Percentiles rank a stretch among this genome's conserved stretches.
Conservation (phyloP, 2,329 filamentous ascomycete species). For the Stachybotrys elegans region DNA sequence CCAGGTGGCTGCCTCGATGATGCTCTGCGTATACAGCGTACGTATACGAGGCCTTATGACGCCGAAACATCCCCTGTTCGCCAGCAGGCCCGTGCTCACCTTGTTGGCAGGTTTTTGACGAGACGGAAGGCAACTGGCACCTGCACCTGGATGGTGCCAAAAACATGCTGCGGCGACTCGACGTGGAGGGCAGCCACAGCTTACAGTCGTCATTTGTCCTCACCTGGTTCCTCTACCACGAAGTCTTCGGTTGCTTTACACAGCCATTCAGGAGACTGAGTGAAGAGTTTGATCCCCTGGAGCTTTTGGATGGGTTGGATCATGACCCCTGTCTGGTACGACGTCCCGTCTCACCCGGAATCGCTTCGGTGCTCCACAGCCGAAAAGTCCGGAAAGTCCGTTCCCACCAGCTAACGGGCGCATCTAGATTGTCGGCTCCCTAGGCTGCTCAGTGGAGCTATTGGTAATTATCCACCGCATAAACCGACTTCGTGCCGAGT, state of each 20-base stretch:
- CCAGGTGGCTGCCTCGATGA: constrained; percentile 43
- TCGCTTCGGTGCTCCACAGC: no score
- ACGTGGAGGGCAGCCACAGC: constrained; percentile 13
- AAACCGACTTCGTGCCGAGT: constrained; percentile 27
- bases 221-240: constrained; percentile 43
- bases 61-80: neutral
- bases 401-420: neutral
- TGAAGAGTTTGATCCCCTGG: neutral
- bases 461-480: constrained; percentile 37
- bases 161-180: constrained; percentile 23
- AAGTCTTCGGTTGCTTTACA: constrained; percentile 39
- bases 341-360: accelerated
- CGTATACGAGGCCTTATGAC: constrained; percentile 9
- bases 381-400: no score
- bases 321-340: constrained; percentile 9
- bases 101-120: constrained; percentile 39
- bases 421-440: constrained; percentile 39
- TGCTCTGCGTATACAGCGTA: constrained; percentile 46
- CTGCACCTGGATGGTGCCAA: constrained; percentile 39
- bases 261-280: constrained; percentile 18
- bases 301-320: constrained; percentile 2
- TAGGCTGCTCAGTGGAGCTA: constrained; percentile 42
- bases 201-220: constrained; percentile 32
- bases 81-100: neutral
- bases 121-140: constrained; percentile 40